Evolutionary conservation across 768 basidiomycete species (phyloP).

Genomic region (Lactifluus rugatus): DNA sequence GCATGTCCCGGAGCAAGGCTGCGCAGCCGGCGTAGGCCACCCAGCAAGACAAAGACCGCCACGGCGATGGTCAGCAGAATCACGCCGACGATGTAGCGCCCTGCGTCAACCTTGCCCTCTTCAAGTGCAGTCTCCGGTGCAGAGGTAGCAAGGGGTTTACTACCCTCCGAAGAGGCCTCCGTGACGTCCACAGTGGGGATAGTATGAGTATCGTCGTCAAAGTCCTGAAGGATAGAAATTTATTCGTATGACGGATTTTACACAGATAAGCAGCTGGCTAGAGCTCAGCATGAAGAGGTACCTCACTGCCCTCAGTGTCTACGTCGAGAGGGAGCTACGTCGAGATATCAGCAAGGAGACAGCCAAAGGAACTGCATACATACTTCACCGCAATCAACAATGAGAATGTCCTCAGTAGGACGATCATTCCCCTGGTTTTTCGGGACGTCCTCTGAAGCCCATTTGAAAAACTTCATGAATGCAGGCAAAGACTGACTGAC

Average conservation of each 20-base stretch:
- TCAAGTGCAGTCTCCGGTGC: slow-evolving; percentile 10
- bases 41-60: slow-evolving; percentile 12
- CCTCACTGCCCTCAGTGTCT: slow-evolving; percentile 71
- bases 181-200: neutral
- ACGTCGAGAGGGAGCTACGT: slow-evolving; percentile 44
- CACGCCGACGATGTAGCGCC: slow-evolving; percentile 26
- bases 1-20: slow-evolving; percentile 5
- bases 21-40: slow-evolving; percentile 15
- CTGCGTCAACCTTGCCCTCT: slow-evolving; percentile 14
- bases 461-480: slow-evolving; percentile 13
- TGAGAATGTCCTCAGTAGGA: slow-evolving; percentile 68
- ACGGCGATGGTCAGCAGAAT: slow-evolving; percentile 20
- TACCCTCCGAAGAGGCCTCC: slow-evolving; percentile 3
- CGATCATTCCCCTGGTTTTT: slow-evolving; percentile 62
- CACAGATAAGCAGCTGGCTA: slow-evolving; percentile 35
- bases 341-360: slow-evolving; percentile 3
- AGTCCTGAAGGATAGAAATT: slow-evolving; percentile 21
- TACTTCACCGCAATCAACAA: slow-evolving; percentile 86
- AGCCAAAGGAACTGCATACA: slow-evolving; percentile 10
- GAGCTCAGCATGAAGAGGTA: slow-evolving; percentile 92
- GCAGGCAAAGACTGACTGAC: slow-evolving; percentile 32
- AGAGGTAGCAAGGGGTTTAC: neutral
- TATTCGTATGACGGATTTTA: slow-evolving; percentile 24
- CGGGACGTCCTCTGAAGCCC: slow-evolving; percentile 56
- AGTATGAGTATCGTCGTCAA: slow-evolving; percentile 14